Conservation (phyloP, 768 basidiomycete species). For the Tephrocybe rancida region DNA sequence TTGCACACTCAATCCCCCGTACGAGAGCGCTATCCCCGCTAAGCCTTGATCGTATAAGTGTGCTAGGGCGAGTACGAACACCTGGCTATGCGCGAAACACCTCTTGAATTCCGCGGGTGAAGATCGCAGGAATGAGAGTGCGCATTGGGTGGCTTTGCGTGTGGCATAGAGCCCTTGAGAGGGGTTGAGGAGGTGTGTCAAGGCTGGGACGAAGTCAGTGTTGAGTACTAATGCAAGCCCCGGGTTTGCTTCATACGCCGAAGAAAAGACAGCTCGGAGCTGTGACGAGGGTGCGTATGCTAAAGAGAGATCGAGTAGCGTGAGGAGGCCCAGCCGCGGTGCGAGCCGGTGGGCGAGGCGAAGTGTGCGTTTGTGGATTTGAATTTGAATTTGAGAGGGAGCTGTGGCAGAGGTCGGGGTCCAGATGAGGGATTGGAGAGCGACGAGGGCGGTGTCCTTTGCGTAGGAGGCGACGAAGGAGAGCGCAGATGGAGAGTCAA, state of each 20-base stretch:
- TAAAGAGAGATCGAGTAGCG: constrained; percentile 65
- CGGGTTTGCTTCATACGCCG: constrained; percentile 36
- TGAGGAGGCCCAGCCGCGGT: constrained; percentile 47
- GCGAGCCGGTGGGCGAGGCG: constrained; percentile 60
- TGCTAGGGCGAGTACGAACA: constrained; percentile 60
- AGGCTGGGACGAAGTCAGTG: constrained; percentile 56
- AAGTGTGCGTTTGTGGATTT: constrained; percentile 51
- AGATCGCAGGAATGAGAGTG: constrained; percentile 54
- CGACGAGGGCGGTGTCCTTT: constrained; percentile 53
- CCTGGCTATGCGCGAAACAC: constrained; percentile 51
- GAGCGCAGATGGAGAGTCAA: constrained; percentile 44
- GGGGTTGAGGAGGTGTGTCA: constrained; percentile 51
- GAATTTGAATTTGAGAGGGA: constrained; percentile 41
- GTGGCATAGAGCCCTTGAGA: constrained; percentile 60
- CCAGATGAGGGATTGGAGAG: constrained; percentile 65
- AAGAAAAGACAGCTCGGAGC: constrained; percentile 44
- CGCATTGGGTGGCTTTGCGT: constrained; percentile 63
- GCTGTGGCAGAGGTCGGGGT: constrained; percentile 22
- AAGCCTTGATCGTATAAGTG: background rate
- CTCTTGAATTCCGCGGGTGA: constrained; percentile 50
- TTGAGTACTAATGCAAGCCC: constrained; percentile 34
- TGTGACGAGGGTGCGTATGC: constrained; percentile 50
- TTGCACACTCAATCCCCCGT: constrained; percentile 23
- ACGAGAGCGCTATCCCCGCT: background rate
- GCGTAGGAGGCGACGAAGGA: constrained; percentile 61